Base-by-base conservation (phyloP, 2,329 filamentous ascomycete species). In the Emydomyces testavorans region DNA sequence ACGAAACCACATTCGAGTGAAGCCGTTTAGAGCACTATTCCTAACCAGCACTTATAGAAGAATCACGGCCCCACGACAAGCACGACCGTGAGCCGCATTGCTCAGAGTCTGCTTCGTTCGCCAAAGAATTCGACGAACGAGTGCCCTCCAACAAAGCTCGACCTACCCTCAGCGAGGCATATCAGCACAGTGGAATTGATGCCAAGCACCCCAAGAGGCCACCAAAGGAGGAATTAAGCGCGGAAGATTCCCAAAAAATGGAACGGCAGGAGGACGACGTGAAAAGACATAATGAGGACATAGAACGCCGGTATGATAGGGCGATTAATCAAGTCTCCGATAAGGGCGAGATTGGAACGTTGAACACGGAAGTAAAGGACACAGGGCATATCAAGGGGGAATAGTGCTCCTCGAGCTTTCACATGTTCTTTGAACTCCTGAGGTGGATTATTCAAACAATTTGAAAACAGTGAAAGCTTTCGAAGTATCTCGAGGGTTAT, bases 71-170 rank as follows among this genome's bases (percentile, higher is more conserved):
- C 20, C 26, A 50, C 24, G 46, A 29, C 18, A 32, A 52, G 28
- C 36, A 46, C 18, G 21, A 50, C 11, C 48, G 34, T 10, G 26
- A 47, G 13, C 52, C 51, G 10, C 48, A 53, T 28, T 45, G 35
- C 24, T 34, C 41, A 10, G 51, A 54, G 37, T 8, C 51, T 8
- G 46, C 49, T 5, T 35, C 49, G 7, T 54, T 54, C 39, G 31
- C 43, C 16, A 42, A 53, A 46, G 53, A 54, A 20, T 54, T 54
- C 38, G 53, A 54, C 29, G 16, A 40, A 16, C 53, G 44, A 1
- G 53, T 53, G 23, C 52, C 52, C 11, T 52, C 50, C 18, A 55
- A 55, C 50, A 48, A 53, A 29, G 50, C 53, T 29, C 52, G 43
- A 13, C 48, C 52, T 7, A 46, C 52, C 5, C 52, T 53, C 24